phyloP scores from a whole-genome alignment of 768 basidiomycete species.

The Boletus reticulatus region DNA sequence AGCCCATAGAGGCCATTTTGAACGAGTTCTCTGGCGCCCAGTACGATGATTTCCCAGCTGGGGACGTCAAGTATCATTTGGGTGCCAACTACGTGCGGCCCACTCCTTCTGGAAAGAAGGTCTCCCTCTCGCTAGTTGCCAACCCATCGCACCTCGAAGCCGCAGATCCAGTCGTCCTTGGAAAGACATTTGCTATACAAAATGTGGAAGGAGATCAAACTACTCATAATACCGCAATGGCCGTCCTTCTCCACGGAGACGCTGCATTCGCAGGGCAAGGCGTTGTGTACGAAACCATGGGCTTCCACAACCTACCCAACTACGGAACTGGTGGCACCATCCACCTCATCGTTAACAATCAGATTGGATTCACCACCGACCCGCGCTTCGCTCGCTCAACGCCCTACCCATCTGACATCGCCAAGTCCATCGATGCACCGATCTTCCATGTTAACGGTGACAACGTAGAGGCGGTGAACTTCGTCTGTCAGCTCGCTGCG shows the following conservation, averaged over 20 bases:
- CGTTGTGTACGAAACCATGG: conserved; percentile 99
- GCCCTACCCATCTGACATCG: conserved; percentile 96
- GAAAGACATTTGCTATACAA: conserved; percentile 97
- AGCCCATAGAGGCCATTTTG: conserved; percentile 96
- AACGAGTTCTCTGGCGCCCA: conserved; percentile 90
- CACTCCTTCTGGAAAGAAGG: conserved; percentile 97
- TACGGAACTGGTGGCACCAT: conserved; percentile 99
- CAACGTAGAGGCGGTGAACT: conserved; percentile 97
- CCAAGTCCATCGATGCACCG: conserved; percentile 96
- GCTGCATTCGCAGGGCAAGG: conserved; percentile 99
- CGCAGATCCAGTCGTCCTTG: conserved; percentile 96
- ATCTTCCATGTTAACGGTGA: conserved; percentile 99
- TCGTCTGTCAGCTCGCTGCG: conserved; percentile 96
- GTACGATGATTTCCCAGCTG: conserved; percentile 76
- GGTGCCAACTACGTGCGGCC: conserved; percentile 99
- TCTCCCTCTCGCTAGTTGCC: conserved; percentile 94
- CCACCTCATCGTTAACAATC: conserved; percentile 98
- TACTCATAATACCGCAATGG: conserved; percentile 85
- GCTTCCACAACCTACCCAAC: conserved; percentile 90
- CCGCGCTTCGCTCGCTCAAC: conserved; percentile 97
- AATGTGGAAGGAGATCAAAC: conserved; percentile 88
- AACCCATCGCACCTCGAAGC: conserved; percentile 99
- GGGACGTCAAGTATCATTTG: conserved; percentile 99
- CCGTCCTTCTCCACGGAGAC: conserved; percentile 93
- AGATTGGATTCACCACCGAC: conserved; percentile 99